A percentile compares a stretch with the other conserved stretches of the same genome.
These are phyloP conservation scores for Parachlorella kessleri DNA, from an alignment of 139 green algal species.

Conservation along the genomic window DNA sequence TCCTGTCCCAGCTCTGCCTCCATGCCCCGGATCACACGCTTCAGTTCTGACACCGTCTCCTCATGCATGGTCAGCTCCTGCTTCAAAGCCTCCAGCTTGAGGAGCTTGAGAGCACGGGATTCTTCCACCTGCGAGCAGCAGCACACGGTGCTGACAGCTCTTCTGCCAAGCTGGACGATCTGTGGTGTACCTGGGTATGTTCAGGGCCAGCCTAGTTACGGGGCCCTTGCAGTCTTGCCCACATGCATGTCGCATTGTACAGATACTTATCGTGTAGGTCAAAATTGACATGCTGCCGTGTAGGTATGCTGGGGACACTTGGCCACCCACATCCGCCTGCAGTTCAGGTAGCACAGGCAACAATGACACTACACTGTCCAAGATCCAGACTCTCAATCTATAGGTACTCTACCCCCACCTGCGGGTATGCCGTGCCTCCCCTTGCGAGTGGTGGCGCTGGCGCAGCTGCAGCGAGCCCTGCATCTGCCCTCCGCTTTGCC, in stretches of 20 bases:
- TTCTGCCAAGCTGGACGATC: no score
- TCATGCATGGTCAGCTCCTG: not conserved
- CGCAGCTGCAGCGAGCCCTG: not conserved
- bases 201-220: no score
- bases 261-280: no score
- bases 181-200: no score
- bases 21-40: not conserved
- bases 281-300: no score
- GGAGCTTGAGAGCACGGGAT: not conserved
- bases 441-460: not conserved
- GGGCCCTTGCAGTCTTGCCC: no score
- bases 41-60: not conserved
- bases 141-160: not conserved
- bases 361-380: no score
- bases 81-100: not conserved
- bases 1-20: not conserved
- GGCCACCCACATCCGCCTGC: no score
- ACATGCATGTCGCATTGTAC: no score
- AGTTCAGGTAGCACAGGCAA: no score
- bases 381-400: no score
- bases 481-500: not conserved
- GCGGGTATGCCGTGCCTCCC: not conserved
- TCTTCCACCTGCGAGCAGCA: not conserved
- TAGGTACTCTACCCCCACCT: not conserved
- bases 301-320: no score